Conservation (phyloP, 805 yeast species). For the Saccharomycopsis babjevae region DNA sequence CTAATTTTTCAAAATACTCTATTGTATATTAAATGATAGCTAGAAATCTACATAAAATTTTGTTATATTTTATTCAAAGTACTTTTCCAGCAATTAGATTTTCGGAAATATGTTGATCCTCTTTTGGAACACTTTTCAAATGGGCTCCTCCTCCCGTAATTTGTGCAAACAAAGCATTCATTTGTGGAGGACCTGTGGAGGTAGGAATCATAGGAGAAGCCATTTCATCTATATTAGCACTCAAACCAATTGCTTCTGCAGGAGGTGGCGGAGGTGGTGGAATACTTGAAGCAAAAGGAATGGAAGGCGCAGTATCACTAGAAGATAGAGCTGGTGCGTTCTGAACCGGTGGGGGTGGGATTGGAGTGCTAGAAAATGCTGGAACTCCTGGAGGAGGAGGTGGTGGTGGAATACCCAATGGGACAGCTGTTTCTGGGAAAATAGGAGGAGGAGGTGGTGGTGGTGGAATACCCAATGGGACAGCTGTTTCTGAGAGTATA, state of each 20-base stretch:
- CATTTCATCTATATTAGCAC: conserved; percentile 14
- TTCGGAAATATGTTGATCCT: conserved; percentile 36
- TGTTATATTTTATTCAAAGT: conserved; percentile 16
- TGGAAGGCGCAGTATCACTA: background rate
- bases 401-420: conserved; percentile 1
- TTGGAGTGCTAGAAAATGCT: conserved; percentile 5
- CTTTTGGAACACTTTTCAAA: conserved; percentile 41
- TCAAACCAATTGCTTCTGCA: conserved; percentile 20
- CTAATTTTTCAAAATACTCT: too few relatives aligned
- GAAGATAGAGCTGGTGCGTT: background rate
- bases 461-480: conserved; percentile 6
- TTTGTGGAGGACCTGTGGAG: conserved; percentile 27
- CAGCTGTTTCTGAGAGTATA: background rate
- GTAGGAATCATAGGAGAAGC: conserved; percentile 19
- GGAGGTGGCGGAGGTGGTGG: conserved; percentile 23
- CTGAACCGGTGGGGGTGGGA: conserved; percentile 12
- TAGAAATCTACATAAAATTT: background rate
- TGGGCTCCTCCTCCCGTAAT: conserved; percentile 39
- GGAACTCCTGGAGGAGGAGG: conserved; percentile 2
- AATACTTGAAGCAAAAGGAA: too few relatives aligned
- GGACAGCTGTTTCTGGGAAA: conserved; percentile 1
- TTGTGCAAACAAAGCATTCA: conserved; percentile 46
- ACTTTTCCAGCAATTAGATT: conserved; percentile 44
- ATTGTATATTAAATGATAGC: background rate
- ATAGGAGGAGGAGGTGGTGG: conserved; percentile 10